Base-by-base conservation (phyloP, 2,329 filamentous ascomycete genomes). In the Cladorrhinum sp. region DNA sequence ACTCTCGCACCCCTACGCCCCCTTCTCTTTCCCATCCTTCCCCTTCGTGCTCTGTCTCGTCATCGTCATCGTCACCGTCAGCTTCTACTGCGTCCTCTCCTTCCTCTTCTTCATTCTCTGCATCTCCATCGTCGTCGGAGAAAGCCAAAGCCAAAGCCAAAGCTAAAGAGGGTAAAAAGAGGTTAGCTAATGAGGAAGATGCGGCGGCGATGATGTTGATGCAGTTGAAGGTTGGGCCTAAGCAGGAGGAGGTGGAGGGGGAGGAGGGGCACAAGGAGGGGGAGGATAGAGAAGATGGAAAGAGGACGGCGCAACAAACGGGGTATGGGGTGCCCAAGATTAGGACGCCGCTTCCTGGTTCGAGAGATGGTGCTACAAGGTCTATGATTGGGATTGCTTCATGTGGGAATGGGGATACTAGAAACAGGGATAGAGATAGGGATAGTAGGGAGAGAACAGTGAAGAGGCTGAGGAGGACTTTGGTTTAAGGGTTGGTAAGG, bases 191-290 rank as follows among this genome's bases (percentile, higher is more conserved):
- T 42, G 54, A 57, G 16, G 54, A 30, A 23, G 54, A 57, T 30
- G 54, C 54, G 16, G 54, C 54, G 16, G 54, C 54, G 12, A 24
- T 48, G 39, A 49, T 46, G 24, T 23, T 57, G 24, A 57, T 57
- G 14, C 39, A 49, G 24, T 26, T 57, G 7, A 24, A 39, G 14
- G 53, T 6, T 10, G 39, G 39, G 7, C 8, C 30, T 16, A 18
- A 20, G 6, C 33, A 55, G 39, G 18, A 57, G 18, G n/a, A 33
- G n/a, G 12, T 21, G 5, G 16, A 28, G 21, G 20, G 28, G 2
- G 53, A 28, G 12, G 33, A 18, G 20, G 12, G 20, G 39, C 21
- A 30, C n/a, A 14, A 49, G 2, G 16, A 7, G 5, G 16, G 4
- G 36, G 42, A 46, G 42, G 12, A 16, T 5, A 28, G 4, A 28